A percentile compares a stretch with the other conserved stretches of the same genome.
phyloP scores from a whole-genome alignment of 1,284 basidiomycete species.

The Pulveroboletus sp. region DNA sequence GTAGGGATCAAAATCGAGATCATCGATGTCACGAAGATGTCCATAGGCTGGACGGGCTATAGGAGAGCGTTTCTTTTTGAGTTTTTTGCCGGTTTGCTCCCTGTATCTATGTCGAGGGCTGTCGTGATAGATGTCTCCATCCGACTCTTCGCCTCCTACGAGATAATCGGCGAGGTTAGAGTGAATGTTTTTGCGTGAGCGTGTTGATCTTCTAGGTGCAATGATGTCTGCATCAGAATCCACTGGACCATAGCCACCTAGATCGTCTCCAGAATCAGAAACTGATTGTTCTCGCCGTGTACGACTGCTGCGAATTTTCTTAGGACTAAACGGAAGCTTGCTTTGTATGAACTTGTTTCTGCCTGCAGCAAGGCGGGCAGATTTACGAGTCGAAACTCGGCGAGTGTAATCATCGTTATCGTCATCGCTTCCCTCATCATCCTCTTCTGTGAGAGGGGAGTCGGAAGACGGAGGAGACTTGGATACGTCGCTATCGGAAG shows the following conservation, averaged over 20 bases:
- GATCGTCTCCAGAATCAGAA: constrained; percentile 43
- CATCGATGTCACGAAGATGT: constrained; percentile 56
- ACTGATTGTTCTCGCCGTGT: constrained; percentile 37
- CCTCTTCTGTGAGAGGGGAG: constrained; percentile 28
- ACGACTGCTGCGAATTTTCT: constrained; percentile 47
- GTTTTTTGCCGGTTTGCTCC: constrained; percentile 17
- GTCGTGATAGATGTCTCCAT: constrained; percentile 36
- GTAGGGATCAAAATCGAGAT: constrained; percentile 57
- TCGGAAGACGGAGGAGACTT: constrained; percentile 9
- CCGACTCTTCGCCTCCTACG: constrained; percentile 34
- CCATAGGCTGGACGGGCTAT: constrained; percentile 65
- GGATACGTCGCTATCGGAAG: constrained; percentile 12
- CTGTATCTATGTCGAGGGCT: constrained; percentile 30
- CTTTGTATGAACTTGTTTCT: constrained; percentile 22
- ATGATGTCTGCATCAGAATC: constrained; percentile 37
- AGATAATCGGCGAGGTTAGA: constrained; percentile 39
- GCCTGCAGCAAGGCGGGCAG: constrained; percentile 24
- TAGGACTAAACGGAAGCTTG: constrained; percentile 61
- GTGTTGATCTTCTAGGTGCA: constrained; percentile 39
- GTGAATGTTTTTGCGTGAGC: constrained; percentile 39
- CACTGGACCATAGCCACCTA: constrained; percentile 40
- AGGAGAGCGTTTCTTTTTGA: constrained; percentile 42
- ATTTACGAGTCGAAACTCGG: constrained; percentile 27
- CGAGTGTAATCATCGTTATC: constrained; percentile 29
- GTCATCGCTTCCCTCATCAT: constrained; percentile 32